Evolutionary conservation across 352 stramenopile species (phyloP).

Genomic region (Phytophthora meadii): DNA sequence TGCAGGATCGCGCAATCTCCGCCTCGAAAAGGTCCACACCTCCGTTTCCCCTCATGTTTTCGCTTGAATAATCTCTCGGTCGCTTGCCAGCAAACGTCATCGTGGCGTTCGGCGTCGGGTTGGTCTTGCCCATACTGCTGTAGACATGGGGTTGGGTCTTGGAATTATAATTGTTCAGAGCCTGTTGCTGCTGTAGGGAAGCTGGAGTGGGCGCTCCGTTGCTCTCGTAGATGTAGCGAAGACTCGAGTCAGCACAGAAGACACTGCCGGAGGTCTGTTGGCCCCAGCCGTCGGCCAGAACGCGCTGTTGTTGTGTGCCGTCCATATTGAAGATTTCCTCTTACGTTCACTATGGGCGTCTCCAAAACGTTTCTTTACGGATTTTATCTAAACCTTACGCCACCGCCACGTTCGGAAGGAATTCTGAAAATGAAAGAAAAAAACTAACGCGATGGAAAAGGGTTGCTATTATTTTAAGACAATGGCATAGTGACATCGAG

Average conservation of each 20-base stretch:
- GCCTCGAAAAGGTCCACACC: conserved; percentile 71
- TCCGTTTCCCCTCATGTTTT: conserved; percentile 5
- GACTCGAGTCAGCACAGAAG: conserved; percentile 85
- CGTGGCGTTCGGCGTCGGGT: neutral
- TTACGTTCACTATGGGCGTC: conserved; percentile 16
- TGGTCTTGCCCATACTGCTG: conserved; percentile 9
- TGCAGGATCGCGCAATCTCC: conserved; percentile 69
- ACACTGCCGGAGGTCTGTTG: conserved; percentile 60
- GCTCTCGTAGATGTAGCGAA: conserved; percentile 82
- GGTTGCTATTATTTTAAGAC: neutral
- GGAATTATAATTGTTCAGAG: neutral
- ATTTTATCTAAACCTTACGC: conserved; percentile 14
- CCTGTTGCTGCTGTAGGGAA: conserved; percentile 5
- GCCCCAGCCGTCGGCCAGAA: conserved; percentile 78
- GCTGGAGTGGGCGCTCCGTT: conserved; percentile 3
- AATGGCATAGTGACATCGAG: neutral
- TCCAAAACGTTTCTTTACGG: conserved; percentile 13
- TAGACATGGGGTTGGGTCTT: conserved; percentile 13
- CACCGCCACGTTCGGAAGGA: conserved; percentile 22
- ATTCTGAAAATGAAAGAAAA: conserved; percentile 28
- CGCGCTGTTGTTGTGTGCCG: conserved; percentile 53
- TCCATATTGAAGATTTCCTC: conserved; percentile 25
- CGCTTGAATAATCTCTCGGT: conserved; percentile 32
- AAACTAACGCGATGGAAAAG: neutral
- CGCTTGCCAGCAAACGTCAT: conserved; percentile 42